Evolutionary conservation across 345 rosid genomes (phyloP).

Genomic region (Moringa oleifera): DNA sequence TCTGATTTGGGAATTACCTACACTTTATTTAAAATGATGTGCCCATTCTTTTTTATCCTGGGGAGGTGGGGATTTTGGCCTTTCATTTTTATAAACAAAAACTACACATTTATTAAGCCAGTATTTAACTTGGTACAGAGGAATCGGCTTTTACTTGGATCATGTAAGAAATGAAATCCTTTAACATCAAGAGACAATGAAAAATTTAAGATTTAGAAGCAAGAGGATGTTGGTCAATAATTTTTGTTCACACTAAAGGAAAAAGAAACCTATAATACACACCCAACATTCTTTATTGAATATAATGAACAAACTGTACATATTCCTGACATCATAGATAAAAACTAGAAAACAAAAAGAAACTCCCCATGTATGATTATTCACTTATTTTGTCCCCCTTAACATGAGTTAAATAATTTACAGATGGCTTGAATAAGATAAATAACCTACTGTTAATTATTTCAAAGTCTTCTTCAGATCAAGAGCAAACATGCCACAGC

Average conservation of each 20-base stretch:
- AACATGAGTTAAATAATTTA: slow-evolving; percentile 19
- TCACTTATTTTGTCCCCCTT: slow-evolving; percentile 21
- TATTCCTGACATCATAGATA: slow-evolving; percentile 2
- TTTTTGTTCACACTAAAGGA: too few species aligned
- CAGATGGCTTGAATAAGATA: slow-evolving; percentile 12
- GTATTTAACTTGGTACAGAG: too few species aligned
- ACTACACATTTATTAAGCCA: too few species aligned
- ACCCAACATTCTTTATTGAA: background rate
- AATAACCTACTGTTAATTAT: background rate
- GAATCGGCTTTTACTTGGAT: too few species aligned
- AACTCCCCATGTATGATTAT: background rate
- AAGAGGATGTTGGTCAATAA: too few species aligned
- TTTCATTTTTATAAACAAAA: too few species aligned
- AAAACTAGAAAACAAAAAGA: slow-evolving; percentile 4
- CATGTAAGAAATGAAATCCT: too few species aligned
- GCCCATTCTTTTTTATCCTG: too few species aligned
- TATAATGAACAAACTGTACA: too few species aligned
- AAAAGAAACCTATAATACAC: background rate
- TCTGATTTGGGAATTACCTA: background rate
- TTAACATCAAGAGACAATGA: too few species aligned
- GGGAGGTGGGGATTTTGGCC: background rate
- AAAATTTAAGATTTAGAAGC: too few species aligned
- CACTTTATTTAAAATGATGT: background rate
- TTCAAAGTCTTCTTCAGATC: slow-evolving; percentile 23
- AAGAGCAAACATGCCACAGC: slow-evolving; percentile 43